phyloP scores from a whole-genome alignment of 306 rosid species.

The Cicer chorassanicum region DNA sequence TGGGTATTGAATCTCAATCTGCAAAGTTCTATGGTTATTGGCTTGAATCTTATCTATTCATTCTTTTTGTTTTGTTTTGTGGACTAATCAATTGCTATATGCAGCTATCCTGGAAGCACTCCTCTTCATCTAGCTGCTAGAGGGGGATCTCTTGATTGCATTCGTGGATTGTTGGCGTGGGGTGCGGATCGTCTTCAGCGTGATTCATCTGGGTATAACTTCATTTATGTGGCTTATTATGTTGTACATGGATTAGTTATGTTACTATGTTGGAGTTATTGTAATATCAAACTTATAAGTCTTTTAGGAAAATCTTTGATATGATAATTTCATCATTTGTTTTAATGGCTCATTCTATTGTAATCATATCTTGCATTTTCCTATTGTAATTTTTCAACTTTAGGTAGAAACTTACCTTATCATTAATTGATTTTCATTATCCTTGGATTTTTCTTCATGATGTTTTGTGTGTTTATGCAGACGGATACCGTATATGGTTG shows the following conservation, averaged over 20 bases:
- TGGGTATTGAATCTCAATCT: slow-evolving; percentile 55
- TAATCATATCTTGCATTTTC: slow-evolving; percentile 28
- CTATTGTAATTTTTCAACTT: slow-evolving; percentile 17
- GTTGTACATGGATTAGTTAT: slow-evolving; percentile 2
- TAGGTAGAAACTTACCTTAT: slow-evolving; percentile 25
- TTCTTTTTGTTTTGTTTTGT: slow-evolving; percentile 2
- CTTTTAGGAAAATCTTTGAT: slow-evolving; percentile 25
- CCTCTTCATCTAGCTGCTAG: slow-evolving; percentile 88
- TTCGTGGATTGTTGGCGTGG: slow-evolving; percentile 83
- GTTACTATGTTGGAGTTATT: slow-evolving; percentile 1
- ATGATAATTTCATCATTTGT: slow-evolving; percentile 18
- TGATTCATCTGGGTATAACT: slow-evolving; percentile 77
- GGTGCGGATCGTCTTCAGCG: slow-evolving; percentile 90
- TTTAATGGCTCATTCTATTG: slow-evolving; percentile 13
- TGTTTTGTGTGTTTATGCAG: slow-evolving; percentile 53
- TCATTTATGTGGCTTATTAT: slow-evolving; percentile 5
- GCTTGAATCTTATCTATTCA: neutral
- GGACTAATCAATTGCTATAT: slow-evolving; percentile 48
- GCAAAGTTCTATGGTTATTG: neutral
- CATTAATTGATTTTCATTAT: slow-evolving; percentile 18
- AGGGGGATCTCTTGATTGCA: slow-evolving; percentile 90
- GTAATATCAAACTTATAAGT: neutral
- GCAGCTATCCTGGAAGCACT: slow-evolving; percentile 86
- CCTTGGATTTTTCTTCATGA: slow-evolving; percentile 23
- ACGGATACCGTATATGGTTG: slow-evolving; percentile 84